These are phyloP conservation scores for Trichosporon sp. DNA, from an alignment of 1,284 basidiomycete genomes.

Conservation along the genomic window DNA sequence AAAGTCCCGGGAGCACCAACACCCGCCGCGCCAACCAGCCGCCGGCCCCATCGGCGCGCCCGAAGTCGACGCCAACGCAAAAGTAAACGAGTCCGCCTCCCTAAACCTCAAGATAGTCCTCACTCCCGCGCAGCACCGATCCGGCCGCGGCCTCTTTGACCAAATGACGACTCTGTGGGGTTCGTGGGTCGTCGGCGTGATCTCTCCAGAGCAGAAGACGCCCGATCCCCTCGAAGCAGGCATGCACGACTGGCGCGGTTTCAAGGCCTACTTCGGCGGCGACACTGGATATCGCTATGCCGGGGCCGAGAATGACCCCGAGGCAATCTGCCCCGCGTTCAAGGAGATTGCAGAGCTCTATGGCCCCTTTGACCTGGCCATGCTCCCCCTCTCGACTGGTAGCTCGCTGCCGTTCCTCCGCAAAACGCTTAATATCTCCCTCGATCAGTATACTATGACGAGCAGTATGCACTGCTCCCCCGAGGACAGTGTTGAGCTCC, in stretches of 20 bases:
- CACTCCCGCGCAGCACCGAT: slow-evolving; percentile 47
- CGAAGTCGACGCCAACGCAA: not conserved
- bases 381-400: slow-evolving; percentile 45
- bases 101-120: slow-evolving; percentile 41
- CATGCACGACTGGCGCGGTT: slow-evolving; percentile 33
- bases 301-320: slow-evolving; percentile 36
- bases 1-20: not conserved
- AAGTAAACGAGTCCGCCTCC: slow-evolving; percentile 12
- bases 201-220: slow-evolving; percentile 15
- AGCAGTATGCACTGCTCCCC: slow-evolving; percentile 45
- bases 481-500: slow-evolving; percentile 43
- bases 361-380: slow-evolving; percentile 37
- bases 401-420: slow-evolving; percentile 46
- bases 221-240: slow-evolving; percentile 20
- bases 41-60: not conserved
- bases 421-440: slow-evolving; percentile 39
- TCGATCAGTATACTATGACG: slow-evolving; percentile 48
- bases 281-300: slow-evolving; percentile 49
- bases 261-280: slow-evolving; percentile 46
- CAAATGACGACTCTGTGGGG: slow-evolving; percentile 48
- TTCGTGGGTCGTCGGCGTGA: slow-evolving; percentile 44
- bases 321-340: slow-evolving; percentile 45
- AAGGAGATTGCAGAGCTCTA: slow-evolving; percentile 42
- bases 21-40: not conserved
- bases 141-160: slow-evolving; percentile 42